Evolutionary conservation across 306 rosid species (phyloP), one percentile per base, ranked within the genome.

Genomic region (Styphnolobium japonicum): DNA sequence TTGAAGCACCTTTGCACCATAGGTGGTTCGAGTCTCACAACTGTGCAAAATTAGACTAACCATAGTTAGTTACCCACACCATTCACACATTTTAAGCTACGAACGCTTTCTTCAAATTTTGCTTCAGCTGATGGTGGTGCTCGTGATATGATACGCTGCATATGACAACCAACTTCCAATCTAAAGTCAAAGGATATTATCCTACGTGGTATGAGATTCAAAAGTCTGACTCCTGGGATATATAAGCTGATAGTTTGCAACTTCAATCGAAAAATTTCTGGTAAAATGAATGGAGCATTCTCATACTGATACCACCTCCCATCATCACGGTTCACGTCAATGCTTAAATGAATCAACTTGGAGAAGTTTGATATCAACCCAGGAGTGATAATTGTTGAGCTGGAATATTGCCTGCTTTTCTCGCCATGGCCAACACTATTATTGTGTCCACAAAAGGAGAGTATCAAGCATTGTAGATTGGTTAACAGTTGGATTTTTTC

Each of bases 251-350:
- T 16, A 37, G 12, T 66, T 36, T 52, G 49, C 55, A 77, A 10
- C 2, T 22, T 19, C n/a, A 77, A 52, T n/a, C 2, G 18, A 10
- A 7, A 49, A 0, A 77, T 4, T 52, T 65, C 56, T 48, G 16
- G 15, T 1, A 66, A 1, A 77, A 66, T 65, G 63, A 10, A 11
- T 23, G 19, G 31, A 4, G 23, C 42, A 37, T 23, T 21, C 16
- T 23, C 18, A 36, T 16, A n/a, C n/a, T n/a, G n/a, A n/a, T n/a
- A 1, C 77, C 77, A 71, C 31, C 33, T 0, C 19, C 18, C 3
- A 6, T 52, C 19, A 23, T 76, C 72, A 6, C 63, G 80, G 7
- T 62, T 31, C 12, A 76, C 80, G 62, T 76, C 62, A 46, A 76
- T 19, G 36, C 23, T 76, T 2, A 76, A 46, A 10, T 29, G 18